A percentile compares a stretch with the other conserved stretches of the same genome.
phyloP scores from a whole-genome alignment of 495 filamentous ascomycete genomes.

The Letharia lupina region DNA sequence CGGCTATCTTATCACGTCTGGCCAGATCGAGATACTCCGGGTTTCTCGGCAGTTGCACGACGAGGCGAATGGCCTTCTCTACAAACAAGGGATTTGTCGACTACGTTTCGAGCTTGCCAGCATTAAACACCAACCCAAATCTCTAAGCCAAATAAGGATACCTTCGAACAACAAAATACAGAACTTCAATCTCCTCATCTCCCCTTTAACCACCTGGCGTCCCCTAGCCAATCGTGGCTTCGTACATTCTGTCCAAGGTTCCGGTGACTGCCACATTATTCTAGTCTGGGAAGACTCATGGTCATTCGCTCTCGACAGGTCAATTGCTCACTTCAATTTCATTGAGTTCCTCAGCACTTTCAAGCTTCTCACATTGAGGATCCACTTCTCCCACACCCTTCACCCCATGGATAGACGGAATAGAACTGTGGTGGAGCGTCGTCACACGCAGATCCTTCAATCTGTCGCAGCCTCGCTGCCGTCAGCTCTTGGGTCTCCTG shows the following conservation, averaged over 20 bases:
- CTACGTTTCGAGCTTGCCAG: not conserved
- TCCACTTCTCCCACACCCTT: not conserved
- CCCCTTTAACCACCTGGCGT: too few relatives aligned
- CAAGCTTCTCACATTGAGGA: not conserved
- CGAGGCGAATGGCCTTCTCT: not conserved
- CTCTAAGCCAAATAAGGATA: not conserved
- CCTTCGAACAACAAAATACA: not conserved
- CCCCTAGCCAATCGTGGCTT: not conserved
- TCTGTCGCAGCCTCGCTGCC: not conserved
- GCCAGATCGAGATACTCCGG: not conserved
- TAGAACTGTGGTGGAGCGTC: not conserved
- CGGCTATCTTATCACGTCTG: not conserved
- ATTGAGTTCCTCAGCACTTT: not conserved
- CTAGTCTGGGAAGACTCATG: not conserved
- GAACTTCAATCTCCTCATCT: not conserved
- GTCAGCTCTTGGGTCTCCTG: not conserved
- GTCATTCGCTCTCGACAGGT: too few relatives aligned
- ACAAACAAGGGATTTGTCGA: not conserved
- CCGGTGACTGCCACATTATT: not conserved
- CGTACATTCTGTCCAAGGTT: not conserved
- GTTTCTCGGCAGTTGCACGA: not conserved
- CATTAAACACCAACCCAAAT: too few relatives aligned
- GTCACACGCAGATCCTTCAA: not conserved
- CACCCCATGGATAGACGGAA: not conserved
- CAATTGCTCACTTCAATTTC: not conserved